These are phyloP conservation scores for Zarea fungicola DNA, from an alignment of 2,329 filamentous ascomycete genomes.

Conservation along the genomic window DNA sequence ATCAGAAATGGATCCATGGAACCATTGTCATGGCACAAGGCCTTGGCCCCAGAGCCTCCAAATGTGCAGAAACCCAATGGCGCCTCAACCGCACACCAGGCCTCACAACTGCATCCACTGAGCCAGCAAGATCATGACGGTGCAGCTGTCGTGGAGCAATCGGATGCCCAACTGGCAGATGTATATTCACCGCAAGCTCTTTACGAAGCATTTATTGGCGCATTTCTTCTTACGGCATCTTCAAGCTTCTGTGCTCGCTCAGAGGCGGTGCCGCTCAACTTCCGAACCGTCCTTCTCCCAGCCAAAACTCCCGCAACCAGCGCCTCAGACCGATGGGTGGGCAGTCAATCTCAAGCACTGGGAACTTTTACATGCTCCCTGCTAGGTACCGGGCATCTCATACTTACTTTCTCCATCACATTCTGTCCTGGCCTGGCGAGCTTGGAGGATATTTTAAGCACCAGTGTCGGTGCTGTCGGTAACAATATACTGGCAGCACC, in stretches of 20 bases:
- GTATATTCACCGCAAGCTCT: constrained; percentile 34
- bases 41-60: not conserved
- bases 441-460: constrained; percentile 38
- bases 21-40: constrained; percentile 5
- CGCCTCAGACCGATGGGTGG: constrained; percentile 24
- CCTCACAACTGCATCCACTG: constrained; percentile 11
- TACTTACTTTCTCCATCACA: constrained; percentile 45
- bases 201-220: constrained; percentile 50
- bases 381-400: constrained; percentile 50
- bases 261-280: constrained; percentile 48
- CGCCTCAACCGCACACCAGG: not conserved
- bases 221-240: constrained; percentile 46
- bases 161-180: constrained; percentile 19
- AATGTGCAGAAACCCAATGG: not conserved
- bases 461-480: constrained; percentile 35
- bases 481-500: constrained; percentile 49
- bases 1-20: constrained; percentile 1
- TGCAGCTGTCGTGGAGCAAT: constrained; percentile 12
- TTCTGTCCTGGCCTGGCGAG: constrained; percentile 42
- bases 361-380: constrained; percentile 50
- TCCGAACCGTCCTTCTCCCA: constrained; percentile 46
- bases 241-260: constrained; percentile 43
- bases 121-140: constrained; percentile 22
- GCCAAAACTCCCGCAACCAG: constrained; percentile 23
- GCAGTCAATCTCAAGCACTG: constrained; percentile 28